phyloP scores from a whole-genome alignment of 352 stramenopile genomes.

The Phytophthora pinifolia region DNA sequence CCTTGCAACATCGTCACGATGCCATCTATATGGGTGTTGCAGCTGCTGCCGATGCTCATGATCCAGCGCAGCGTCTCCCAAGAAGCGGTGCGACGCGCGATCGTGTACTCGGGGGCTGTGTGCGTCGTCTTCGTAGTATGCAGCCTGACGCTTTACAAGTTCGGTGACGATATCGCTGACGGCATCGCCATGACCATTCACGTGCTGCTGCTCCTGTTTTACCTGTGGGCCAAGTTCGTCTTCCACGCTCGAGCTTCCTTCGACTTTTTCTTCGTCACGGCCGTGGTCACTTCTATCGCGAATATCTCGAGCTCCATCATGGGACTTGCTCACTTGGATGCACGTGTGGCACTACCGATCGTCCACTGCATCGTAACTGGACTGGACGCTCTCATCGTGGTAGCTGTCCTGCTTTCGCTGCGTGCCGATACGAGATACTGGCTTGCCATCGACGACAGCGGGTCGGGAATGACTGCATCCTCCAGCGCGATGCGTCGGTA shows the following conservation, averaged over 20 bases:
- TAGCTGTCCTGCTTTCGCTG: conserved; percentile 72
- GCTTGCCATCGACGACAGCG: conserved; percentile 76
- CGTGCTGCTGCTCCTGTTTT: conserved; percentile 60
- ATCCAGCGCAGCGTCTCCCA: conserved; percentile 80
- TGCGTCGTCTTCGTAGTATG: conserved; percentile 60
- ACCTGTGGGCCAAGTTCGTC: conserved; percentile 80
- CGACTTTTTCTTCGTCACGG: conserved; percentile 80
- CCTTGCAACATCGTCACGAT: conserved; percentile 60
- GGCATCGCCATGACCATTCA: conserved; percentile 56
- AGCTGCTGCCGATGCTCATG: conserved; percentile 86
- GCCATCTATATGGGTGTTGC: conserved; percentile 72
- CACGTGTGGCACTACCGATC: conserved; percentile 35
- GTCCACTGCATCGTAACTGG: conserved; percentile 49
- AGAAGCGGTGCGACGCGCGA: conserved; percentile 68
- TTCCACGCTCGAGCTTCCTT: conserved; percentile 78
- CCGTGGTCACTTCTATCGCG: conserved; percentile 43
- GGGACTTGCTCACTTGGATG: conserved; percentile 33
- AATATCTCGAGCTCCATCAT: conserved; percentile 59
- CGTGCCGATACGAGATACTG: conserved; percentile 84
- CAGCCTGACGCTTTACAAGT: conserved; percentile 58
- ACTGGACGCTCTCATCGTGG: conserved; percentile 63
- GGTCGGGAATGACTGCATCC: conserved; percentile 29
- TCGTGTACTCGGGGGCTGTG: conserved; percentile 65
- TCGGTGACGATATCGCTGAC: conserved; percentile 49
- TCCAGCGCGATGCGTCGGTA: conserved; percentile 73